Percentiles rank a stretch among this genome's conserved stretches.
Conservation (phyloP, 2,329 filamentous ascomycete genomes). For the Atkinsonella hypoxylon region DNA sequence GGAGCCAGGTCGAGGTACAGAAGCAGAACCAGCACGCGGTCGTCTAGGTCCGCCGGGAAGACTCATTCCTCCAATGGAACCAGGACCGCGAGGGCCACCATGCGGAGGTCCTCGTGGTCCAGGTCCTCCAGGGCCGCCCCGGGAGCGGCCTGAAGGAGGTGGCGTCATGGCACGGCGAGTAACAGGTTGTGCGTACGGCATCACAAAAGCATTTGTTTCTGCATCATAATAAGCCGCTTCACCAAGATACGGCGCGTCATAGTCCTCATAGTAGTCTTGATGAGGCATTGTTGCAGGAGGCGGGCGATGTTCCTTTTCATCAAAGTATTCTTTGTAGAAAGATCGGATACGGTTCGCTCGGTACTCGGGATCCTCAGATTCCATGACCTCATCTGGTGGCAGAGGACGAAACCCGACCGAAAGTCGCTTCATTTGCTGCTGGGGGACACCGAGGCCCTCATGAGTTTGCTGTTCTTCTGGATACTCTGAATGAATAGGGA, state of each 20-base stretch:
- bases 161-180: conserved; percentile 92
- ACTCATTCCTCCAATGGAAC: conserved; percentile 38
- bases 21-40: conserved; percentile 37
- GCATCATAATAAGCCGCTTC: conserved; percentile 57
- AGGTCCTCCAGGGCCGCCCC: conserved; percentile 20
- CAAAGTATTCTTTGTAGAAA: conserved; percentile 99
- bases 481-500: conserved; percentile 19
- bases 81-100: conserved; percentile 22
- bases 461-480: conserved; percentile 22
- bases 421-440: conserved; percentile 43
- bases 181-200: conserved; percentile 75
- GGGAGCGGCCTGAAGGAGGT: conserved; percentile 51
- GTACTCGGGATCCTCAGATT: conserved; percentile 81
- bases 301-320: conserved; percentile 52
- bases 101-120: conserved; percentile 15
- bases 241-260: conserved; percentile 57
- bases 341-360: conserved; percentile 93
- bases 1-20: conserved; percentile 40
- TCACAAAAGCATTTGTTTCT: conserved; percentile 57
- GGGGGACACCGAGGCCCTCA: conserved; percentile 39
- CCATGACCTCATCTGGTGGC: conserved; percentile 68
- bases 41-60: conserved; percentile 36
- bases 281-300: conserved; percentile 20
- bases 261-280: conserved; percentile 59
- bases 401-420: conserved; percentile 71